Conservation (phyloP, 768 basidiomycete genomes). For the Trametes punicea region DNA sequence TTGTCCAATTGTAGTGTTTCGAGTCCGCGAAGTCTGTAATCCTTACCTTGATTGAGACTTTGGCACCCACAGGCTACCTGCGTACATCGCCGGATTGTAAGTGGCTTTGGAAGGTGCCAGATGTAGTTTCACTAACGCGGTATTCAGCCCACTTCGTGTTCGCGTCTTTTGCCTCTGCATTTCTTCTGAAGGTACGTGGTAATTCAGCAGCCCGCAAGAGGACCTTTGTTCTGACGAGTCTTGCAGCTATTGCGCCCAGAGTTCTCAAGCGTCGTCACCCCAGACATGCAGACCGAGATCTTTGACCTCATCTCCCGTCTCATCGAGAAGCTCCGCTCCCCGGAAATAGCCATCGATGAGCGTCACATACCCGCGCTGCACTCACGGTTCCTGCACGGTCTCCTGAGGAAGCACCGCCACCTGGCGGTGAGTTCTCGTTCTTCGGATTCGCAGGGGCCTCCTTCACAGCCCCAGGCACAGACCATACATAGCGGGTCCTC, state of each 20-base stretch:
- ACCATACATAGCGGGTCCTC: neutral
- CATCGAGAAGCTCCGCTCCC: constrained; percentile 67
- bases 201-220: neutral
- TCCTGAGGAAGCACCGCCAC: constrained; percentile 67
- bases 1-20: constrained; percentile 61
- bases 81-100: constrained; percentile 75
- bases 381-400: constrained; percentile 72
- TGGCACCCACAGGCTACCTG: constrained; percentile 74
- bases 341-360: constrained; percentile 77
- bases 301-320: constrained; percentile 69
- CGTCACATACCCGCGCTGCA: constrained; percentile 79
- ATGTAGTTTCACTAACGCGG: constrained; percentile 20
- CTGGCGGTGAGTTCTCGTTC: constrained; percentile 54
- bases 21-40: constrained; percentile 68
- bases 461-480: constrained; percentile 18
- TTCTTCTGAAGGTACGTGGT: constrained; percentile 65
- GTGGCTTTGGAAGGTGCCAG: constrained; percentile 5
- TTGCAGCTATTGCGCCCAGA: constrained; percentile 68
- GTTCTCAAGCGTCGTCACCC: constrained; percentile 58
- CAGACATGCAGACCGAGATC: constrained; percentile 65
- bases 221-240: neutral
- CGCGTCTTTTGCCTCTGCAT: constrained; percentile 77
- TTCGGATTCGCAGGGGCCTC: constrained; percentile 12
- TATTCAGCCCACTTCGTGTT: constrained; percentile 65
- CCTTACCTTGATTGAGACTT: constrained; percentile 56